Evolutionary conservation across 106 monocot genomes (phyloP), one percentile per base, ranked within the genome.

Genomic region (Vanilla planifolia): DNA sequence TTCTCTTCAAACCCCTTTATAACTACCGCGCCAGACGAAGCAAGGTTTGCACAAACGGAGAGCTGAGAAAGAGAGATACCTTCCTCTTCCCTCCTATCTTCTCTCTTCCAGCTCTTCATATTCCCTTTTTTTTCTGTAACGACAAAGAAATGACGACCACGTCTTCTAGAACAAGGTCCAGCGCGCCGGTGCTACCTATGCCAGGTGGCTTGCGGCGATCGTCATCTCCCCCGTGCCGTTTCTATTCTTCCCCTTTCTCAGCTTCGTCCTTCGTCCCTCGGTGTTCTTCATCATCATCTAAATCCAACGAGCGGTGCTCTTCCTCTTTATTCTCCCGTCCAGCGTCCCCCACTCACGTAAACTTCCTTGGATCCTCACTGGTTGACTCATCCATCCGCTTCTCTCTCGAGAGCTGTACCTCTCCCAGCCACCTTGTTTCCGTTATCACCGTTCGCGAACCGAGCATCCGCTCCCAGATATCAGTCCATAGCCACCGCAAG

Each of bases 271-370:
- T 53, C 50, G 51, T 39, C 29, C 14, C 62, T 6, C 59, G 68
- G 33, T 17, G 68, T 39, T 59, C 47, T 16, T 28, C 58, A 7
- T 67, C 78, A 6, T 66, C 64, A 15, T 45, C 66, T 17, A n/a
- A n/a, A n/a, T 59, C 61, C 42, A 66, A 10, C 5, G 8, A 22
- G 3, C 9, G 33, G 43, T 41, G 59, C 11, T 62, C 68, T 33
- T 29, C 43, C 16, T 61, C 70, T 55, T 64, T 58, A 32, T 29
- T 64, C 42, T 46, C 59, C 28, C 72, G 80, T 0, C 58, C 80
- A 6, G 25, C 77, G 2, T 85, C 82, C 24, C 74, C 89, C 13
- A 76, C 73, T 7, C 79, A 81, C 63, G 77, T 91, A 57, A 64
- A 65, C 71, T 70, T 82, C 65, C 55, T 67, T 28, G 77, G 80